Percentiles rank a stretch among this genome's conserved stretches.
Conservation (phyloP, 805 yeast species). For the Metschnikowia santaceciliae region DNA sequence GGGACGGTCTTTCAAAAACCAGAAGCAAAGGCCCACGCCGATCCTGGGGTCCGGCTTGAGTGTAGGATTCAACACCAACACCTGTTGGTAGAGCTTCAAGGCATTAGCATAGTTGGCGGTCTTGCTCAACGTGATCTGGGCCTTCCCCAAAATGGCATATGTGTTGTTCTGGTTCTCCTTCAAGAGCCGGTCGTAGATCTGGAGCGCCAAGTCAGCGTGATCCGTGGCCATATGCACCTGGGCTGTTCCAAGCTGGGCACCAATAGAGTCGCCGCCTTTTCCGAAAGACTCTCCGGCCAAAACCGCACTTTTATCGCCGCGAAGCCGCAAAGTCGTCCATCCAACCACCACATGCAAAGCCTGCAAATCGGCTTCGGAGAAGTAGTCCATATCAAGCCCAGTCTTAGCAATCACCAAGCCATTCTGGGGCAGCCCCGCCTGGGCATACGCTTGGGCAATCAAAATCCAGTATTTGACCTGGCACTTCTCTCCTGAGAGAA, state of each 20-base stretch:
- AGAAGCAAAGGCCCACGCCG: constrained; percentile 91
- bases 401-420: constrained; percentile 60
- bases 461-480: constrained; percentile 77
- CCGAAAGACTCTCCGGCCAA: constrained; percentile 20
- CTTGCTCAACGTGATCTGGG: constrained; percentile 70
- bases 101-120: constrained; percentile 66
- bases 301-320: constrained; percentile 23
- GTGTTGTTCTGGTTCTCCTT: constrained; percentile 57
- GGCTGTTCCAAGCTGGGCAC: constrained; percentile 32
- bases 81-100: constrained; percentile 78
- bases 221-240: constrained; percentile 56
- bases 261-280: neutral
- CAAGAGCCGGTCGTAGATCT: constrained; percentile 60
- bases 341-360: constrained; percentile 59
- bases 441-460: constrained; percentile 76
- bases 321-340: constrained; percentile 62
- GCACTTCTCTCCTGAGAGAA: constrained; percentile 78
- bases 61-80: constrained; percentile 70
- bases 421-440: constrained; percentile 53
- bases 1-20: constrained; percentile 75
- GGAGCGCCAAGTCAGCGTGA: constrained; percentile 66
- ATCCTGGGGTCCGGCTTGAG: constrained; percentile 88
- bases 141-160: constrained; percentile 78
- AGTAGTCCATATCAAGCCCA: constrained; percentile 46
- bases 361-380: constrained; percentile 40